Evolutionary conservation across 73 alveolate species (phyloP).

Genomic region (Paramecium octaurelia): DNA sequence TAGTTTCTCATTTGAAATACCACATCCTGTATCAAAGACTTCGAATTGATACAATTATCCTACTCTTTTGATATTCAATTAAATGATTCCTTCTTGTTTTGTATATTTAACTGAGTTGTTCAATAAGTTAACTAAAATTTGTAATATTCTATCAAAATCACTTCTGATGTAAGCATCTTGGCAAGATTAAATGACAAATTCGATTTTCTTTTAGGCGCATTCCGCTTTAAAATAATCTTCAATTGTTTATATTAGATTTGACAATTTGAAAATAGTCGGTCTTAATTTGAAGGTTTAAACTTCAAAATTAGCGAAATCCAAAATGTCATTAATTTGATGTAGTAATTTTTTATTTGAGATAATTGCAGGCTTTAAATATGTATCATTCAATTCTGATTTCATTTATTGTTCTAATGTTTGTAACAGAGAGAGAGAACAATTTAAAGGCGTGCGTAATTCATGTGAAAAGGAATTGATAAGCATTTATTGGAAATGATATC

Average conservation of each 20-base stretch:
- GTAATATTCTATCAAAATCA: background rate
- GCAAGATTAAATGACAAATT: background rate
- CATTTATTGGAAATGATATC: background rate
- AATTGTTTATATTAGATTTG: background rate
- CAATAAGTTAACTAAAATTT: background rate
- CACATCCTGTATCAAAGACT: conserved; percentile 45
- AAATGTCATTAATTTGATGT: conserved; percentile 52
- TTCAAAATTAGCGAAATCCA: conserved; percentile 54
- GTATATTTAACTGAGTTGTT: conserved; percentile 22
- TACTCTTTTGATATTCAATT: background rate
- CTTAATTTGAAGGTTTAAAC: conserved; percentile 4
- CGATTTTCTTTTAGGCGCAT: background rate
- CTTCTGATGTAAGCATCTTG: background rate
- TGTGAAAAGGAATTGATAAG: conserved; percentile 44
- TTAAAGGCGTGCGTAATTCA: conserved; percentile 60
- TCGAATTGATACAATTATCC: background rate
- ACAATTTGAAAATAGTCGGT: background rate
- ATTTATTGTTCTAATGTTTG: background rate
- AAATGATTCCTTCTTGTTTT: background rate
- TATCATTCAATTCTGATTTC: background rate
- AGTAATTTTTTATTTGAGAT: background rate
- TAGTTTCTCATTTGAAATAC: background rate
- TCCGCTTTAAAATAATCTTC: background rate
- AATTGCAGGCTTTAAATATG: conserved; percentile 20
- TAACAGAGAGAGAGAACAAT: conserved; percentile 44